Evolutionary conservation across 2,329 filamentous ascomycete species (phyloP).

Genomic region (Incumbomyces lentus): DNA sequence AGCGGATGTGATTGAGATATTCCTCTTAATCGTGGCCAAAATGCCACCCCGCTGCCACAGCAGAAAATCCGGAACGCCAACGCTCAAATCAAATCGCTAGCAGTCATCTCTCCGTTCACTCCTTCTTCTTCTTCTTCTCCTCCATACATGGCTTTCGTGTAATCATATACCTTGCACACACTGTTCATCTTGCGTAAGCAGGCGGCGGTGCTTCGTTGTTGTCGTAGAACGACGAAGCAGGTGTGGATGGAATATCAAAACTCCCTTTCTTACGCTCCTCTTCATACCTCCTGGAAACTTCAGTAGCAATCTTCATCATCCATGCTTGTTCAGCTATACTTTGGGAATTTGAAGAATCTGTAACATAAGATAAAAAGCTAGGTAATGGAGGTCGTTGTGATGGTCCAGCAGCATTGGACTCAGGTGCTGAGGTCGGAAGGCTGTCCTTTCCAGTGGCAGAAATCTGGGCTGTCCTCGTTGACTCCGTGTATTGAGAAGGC

Average conservation of each 20-base stretch:
- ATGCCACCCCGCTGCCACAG: too few relatives aligned
- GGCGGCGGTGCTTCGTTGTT: constrained; percentile 32
- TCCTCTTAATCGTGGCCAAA: too few relatives aligned
- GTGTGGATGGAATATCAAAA: constrained; percentile 9
- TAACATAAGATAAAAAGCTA: constrained; percentile 27
- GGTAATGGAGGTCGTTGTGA: constrained; percentile 24
- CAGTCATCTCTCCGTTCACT: too few relatives aligned
- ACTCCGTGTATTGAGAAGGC: constrained; percentile 25
- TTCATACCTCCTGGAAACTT: constrained; percentile 75
- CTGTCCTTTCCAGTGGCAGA: too few relatives aligned
- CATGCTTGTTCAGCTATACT: constrained; percentile 37
- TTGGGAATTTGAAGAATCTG: constrained; percentile 24
- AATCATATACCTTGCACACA: too few relatives aligned
- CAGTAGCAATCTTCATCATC: constrained; percentile 67
- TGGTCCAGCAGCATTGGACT: constrained; percentile 2
- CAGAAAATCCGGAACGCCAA: too few relatives aligned
- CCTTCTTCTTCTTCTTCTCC: too few relatives aligned
- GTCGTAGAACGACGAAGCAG: constrained; percentile 13
- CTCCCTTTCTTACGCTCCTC: constrained; percentile 56
- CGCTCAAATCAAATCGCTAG: too few relatives aligned
- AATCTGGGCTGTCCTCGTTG: constrained; percentile 32
- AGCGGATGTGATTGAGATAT: too few relatives aligned
- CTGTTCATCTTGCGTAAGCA: constrained; percentile 33
- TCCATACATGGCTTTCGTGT: too few relatives aligned
- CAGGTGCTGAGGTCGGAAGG: background rate